Conservation (phyloP, 495 filamentous ascomycete genomes). For the Hyaloscypha hepaticicola region DNA sequence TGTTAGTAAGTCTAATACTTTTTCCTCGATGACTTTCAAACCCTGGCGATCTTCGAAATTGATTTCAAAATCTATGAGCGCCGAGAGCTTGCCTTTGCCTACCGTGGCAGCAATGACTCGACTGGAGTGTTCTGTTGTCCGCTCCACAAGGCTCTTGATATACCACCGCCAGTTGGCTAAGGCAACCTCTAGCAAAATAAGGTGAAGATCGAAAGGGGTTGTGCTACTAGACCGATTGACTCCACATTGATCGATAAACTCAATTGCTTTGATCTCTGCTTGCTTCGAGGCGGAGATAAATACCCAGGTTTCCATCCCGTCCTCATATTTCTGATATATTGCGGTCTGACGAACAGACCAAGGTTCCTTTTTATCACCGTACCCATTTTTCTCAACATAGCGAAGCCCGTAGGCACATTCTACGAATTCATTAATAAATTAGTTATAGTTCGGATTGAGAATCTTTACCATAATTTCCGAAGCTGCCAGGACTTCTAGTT, state of each 20-base stretch:
- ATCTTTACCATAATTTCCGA: not conserved
- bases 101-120: not conserved
- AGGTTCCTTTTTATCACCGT: constrained; percentile 1
- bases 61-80: not conserved
- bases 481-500: not conserved
- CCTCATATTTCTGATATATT: not conserved
- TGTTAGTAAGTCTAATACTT: not conserved
- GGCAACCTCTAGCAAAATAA: not conserved
- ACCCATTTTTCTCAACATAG: constrained; percentile 1
- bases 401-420: constrained; percentile 1
- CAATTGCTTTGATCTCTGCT: not conserved
- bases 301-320: not conserved
- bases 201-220: not conserved
- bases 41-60: not conserved
- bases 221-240: not conserved
- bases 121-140: not conserved
- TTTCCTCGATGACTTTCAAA: not conserved
- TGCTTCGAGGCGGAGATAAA: not conserved
- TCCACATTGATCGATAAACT: not conserved
- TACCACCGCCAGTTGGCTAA: constrained; percentile 3
- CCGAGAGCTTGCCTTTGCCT: not conserved
- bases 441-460: not conserved
- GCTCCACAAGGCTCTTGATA: constrained; percentile 1
- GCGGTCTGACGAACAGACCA: constrained; percentile 2
- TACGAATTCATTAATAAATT: not conserved